Percentiles rank a stretch among this genome's conserved stretches.
These are phyloP conservation scores for Nasturtium officinale DNA, from an alignment of 345 rosid species.

Conservation along the genomic window DNA sequence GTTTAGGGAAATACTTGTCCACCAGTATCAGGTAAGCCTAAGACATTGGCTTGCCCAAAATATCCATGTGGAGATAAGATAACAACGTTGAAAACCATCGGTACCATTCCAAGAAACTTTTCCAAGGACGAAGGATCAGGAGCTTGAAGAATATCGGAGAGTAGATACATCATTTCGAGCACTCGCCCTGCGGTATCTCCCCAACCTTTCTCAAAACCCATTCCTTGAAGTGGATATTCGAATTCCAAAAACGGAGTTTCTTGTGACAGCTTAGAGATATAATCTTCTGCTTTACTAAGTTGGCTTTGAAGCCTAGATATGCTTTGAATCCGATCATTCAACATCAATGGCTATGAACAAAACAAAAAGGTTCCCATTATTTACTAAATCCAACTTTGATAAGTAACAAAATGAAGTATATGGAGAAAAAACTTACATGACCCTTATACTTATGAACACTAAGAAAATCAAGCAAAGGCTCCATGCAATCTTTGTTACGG, in stretches of 20 bases:
- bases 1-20: conserved; percentile 67
- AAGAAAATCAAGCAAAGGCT: conserved; percentile 85
- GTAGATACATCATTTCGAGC: conserved; percentile 78
- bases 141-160: conserved; percentile 91
- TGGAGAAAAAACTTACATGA: conserved; percentile 58
- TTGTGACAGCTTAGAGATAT: conserved; percentile 69
- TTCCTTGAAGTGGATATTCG: conserved; percentile 79
- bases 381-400: not conserved
- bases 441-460: conserved; percentile 83
- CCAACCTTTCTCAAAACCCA: conserved; percentile 99
- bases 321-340: conserved; percentile 83
- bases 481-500: conserved; percentile 85
- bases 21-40: conserved; percentile 98
- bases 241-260: conserved; percentile 75
- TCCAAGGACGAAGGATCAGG: conserved; percentile 93
- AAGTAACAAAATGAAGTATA: not conserved
- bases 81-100: conserved; percentile 94
- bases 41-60: conserved; percentile 99
- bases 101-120: conserved; percentile 91
- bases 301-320: conserved; percentile 64
- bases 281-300: conserved; percentile 85
- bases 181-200: conserved; percentile 88
- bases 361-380: not conserved
- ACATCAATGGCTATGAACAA: conserved; percentile 71
- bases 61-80: conserved; percentile 96